phyloP scores from a whole-genome alignment of 805 yeast genomes.

The Barnettozyma wickerhamii region DNA sequence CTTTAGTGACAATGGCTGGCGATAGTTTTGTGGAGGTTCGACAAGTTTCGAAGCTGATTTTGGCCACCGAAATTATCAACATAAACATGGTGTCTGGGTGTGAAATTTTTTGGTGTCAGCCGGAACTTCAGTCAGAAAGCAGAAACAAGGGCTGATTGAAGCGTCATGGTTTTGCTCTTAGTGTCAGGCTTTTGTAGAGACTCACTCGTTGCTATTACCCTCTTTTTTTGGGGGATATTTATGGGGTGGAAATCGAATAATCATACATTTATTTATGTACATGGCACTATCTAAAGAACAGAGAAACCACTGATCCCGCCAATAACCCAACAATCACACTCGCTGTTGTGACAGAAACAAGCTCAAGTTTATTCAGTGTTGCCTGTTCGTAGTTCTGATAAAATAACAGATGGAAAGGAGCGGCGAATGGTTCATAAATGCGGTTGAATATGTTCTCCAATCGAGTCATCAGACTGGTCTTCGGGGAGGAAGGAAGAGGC shows the following conservation, averaged over 20 bases:
- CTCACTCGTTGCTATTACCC: too few species aligned
- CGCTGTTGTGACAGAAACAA: conserved; percentile 3
- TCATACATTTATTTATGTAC: too few species aligned
- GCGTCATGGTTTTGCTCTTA: not conserved
- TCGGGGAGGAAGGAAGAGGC: conserved; percentile 12
- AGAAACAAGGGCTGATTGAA: not conserved
- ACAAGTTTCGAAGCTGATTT: too few species aligned
- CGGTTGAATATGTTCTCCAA: not conserved
- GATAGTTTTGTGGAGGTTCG: not conserved
- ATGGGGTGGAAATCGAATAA: too few species aligned
- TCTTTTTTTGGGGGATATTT: too few species aligned
- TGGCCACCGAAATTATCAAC: not conserved
- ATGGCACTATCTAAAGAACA: not conserved
- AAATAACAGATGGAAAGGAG: conserved; percentile 14
- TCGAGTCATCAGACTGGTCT: not conserved
- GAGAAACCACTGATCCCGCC: conserved; percentile 8
- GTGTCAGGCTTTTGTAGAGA: too few species aligned
- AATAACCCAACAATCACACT: conserved; percentile 9
- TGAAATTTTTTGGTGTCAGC: not conserved
- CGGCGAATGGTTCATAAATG: conserved; percentile 7
- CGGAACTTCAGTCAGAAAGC: not conserved
- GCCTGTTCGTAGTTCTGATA: conserved; percentile 1
- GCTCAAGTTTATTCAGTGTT: conserved; percentile 2
- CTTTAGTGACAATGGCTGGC: not conserved
- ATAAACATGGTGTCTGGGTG: not conserved